A percentile compares a stretch with the other conserved stretches of the same genome.
These are phyloP conservation scores for Dimocarpus longan DNA, from an alignment of 345 rosid species.

Conservation along the genomic window DNA sequence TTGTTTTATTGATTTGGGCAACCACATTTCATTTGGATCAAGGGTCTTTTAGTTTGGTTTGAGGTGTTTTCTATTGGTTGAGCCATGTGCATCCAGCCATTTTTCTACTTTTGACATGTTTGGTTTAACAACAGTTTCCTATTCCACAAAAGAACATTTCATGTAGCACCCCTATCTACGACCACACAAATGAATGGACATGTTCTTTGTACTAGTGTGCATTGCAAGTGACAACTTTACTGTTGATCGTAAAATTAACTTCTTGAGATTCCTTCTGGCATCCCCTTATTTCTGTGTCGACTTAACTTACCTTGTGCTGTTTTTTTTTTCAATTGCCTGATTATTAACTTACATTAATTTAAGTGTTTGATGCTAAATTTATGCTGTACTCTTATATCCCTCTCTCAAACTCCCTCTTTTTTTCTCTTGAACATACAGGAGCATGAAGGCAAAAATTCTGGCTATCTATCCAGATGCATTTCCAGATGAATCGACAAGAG, in stretches of 20 bases:
- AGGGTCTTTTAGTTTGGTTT: not conserved
- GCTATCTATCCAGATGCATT: slow-evolving; percentile 95
- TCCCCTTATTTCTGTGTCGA: not conserved
- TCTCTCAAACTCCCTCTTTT: not conserved
- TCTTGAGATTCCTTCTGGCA: not conserved
- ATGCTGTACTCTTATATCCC: not conserved
- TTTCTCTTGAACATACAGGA: slow-evolving; percentile 39
- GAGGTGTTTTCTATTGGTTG: not conserved
- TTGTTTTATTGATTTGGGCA: not conserved
- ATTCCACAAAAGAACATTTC: not conserved
- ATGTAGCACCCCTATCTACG: not conserved
- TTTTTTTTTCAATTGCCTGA: not conserved
- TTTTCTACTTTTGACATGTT: not conserved
- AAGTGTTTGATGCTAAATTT: not conserved
- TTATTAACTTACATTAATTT: not conserved
- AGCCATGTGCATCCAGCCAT: not conserved
- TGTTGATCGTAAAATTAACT: not conserved
- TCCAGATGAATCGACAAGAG: slow-evolving; percentile 64
- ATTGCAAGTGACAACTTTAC: not conserved
- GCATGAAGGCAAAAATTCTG: slow-evolving; percentile 64
- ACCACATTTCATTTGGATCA: not conserved
- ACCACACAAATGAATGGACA: not conserved
- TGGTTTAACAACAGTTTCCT: not conserved
- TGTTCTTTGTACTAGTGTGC: not conserved
- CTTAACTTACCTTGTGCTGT: not conserved